These are phyloP conservation scores for Lactarius vividus DNA, from an alignment of 768 basidiomycete genomes.

Conservation along the genomic window DNA sequence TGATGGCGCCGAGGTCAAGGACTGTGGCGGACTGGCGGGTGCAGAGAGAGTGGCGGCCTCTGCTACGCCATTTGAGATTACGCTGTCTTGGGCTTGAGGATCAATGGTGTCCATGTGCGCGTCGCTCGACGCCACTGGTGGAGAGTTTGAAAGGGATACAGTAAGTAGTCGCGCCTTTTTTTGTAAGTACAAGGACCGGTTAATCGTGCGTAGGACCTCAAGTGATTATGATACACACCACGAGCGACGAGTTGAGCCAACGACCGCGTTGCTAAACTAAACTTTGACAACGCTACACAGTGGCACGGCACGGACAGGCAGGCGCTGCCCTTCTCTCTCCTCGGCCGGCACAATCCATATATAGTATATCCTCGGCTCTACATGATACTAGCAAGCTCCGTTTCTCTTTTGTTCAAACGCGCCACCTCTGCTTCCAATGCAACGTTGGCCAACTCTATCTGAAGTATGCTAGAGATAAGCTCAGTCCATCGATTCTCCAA, in stretches of 20 bases:
- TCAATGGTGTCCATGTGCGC: slow-evolving; percentile 80
- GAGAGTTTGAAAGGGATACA: slow-evolving; percentile 8
- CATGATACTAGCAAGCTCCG: slow-evolving; percentile 50
- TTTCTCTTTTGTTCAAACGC: slow-evolving; percentile 54
- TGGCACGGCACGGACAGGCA: neutral
- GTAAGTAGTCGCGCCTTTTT: slow-evolving; percentile 11
- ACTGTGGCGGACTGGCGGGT: slow-evolving; percentile 20
- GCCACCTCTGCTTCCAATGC: slow-evolving; percentile 82
- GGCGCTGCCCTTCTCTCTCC: neutral
- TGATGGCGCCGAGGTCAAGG: slow-evolving; percentile 7
- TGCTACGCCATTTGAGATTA: slow-evolving; percentile 40
- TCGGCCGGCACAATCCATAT: slow-evolving; percentile 20
- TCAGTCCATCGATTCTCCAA: slow-evolving; percentile 92
- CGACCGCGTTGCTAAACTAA: slow-evolving; percentile 1
- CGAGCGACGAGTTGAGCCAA: neutral
- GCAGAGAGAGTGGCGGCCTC: slow-evolving; percentile 19
- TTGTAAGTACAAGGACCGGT: neutral
- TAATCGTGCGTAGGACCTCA: neutral
- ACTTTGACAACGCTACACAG: neutral
- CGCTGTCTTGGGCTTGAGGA: slow-evolving; percentile 43
- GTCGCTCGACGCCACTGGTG: slow-evolving; percentile 56
- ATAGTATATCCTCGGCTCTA: slow-evolving; percentile 12
- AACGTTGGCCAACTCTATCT: slow-evolving; percentile 93
- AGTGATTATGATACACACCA: slow-evolving; percentile 10
- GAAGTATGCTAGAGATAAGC: slow-evolving; percentile 83